Percentiles rank a stretch among this genome's conserved stretches.
These are phyloP conservation scores for Penicillium fimorum DNA, from an alignment of 495 filamentous ascomycete genomes.

Conservation along the genomic window DNA sequence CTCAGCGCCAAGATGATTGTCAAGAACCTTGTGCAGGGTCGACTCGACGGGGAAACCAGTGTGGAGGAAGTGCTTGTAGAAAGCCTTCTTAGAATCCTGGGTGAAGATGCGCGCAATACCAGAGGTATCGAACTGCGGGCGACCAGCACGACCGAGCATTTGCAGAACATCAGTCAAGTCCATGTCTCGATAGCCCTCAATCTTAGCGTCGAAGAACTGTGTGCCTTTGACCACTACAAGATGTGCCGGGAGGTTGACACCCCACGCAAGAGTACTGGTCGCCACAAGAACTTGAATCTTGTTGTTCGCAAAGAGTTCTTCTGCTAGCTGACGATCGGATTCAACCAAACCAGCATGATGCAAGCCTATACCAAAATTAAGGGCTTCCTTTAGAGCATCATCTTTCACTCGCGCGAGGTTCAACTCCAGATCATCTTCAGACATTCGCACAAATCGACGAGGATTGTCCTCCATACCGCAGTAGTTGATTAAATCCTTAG, in stretches of 20 bases:
- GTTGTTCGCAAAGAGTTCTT: constrained; percentile 95
- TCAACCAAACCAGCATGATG: constrained; percentile 98
- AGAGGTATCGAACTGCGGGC: constrained; percentile 93
- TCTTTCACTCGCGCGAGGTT: constrained; percentile 87
- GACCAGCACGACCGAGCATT: constrained; percentile 94
- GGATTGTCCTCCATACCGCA: constrained; percentile 99
- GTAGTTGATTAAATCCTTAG: constrained; percentile 92
- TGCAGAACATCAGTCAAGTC: constrained; percentile 97
- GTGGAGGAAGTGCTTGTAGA: constrained; percentile 99
- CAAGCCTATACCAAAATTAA: constrained; percentile 94
- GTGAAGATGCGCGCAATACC: constrained; percentile 97
- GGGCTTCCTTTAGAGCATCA: constrained; percentile 81
- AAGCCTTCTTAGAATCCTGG: constrained; percentile 97
- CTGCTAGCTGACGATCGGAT: constrained; percentile 82
- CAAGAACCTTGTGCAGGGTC: constrained; percentile 89
- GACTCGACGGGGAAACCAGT: constrained; percentile 98
- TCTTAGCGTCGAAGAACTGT: constrained; percentile 97
- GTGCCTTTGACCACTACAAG: constrained; percentile 98
- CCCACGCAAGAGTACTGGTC: constrained; percentile 97
- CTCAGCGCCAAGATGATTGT: constrained; percentile 96
- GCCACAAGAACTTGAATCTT: constrained; percentile 97
- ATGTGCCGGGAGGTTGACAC: constrained; percentile 96
- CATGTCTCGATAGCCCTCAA: constrained; percentile 98
- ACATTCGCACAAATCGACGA: constrained; percentile 86
- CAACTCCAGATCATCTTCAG: constrained; percentile 86